Base-by-base conservation (phyloP, 1,284 basidiomycete species). In the Chondrostereum purpureum region DNA sequence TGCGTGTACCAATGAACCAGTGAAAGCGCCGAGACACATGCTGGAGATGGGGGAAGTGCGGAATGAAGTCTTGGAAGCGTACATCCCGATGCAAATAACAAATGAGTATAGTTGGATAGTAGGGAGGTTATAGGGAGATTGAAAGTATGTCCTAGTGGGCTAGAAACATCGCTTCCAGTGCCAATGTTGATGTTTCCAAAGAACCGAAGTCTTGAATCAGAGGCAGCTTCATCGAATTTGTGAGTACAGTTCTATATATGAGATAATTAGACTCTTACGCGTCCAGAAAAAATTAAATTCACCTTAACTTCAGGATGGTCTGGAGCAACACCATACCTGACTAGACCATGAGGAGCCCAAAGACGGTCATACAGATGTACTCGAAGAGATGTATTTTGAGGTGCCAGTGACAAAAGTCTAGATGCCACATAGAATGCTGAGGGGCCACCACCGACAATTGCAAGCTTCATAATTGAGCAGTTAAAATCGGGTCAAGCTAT, bases 221-320 rank as follows among this genome's bases (percentile, higher is more conserved):
- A 52, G 0, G 88, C 83, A 35, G 78, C 74, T 16, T 75, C 72
- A 58, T 93, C 90, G 55, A 99, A 99, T 65, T 96, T 98, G 68
- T 96, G 80, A 37, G 89, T 92, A 65, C 94, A 97, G 63, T 99
- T 99, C 93, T 97, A 41, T 6, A 34, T 16, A 22, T 31, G 22
- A 2, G 21, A 27, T 37, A 38, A 48, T 21, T 34, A n/a, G n/a
- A n/a, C n/a, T n/a, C n/a, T n/a, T n/a, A n/a, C n/a, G n/a, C n/a
- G n/a, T n/a, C n/a, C 16, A 27, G 19, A 41, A 24, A 13, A 47
- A 43, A 35, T 8, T 39, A 35, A 3, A 46, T 24, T n/a, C 76
- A 86, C 92, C 77, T 97, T 99, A 59, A 99, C 95, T 70, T 99
- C 95, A 1, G 95, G 93, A 65, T 99, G 96, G 67, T 99, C 96